phyloP scores from a whole-genome alignment of 2,329 filamentous ascomycete genomes.

The Aspergillus viridinutans region DNA sequence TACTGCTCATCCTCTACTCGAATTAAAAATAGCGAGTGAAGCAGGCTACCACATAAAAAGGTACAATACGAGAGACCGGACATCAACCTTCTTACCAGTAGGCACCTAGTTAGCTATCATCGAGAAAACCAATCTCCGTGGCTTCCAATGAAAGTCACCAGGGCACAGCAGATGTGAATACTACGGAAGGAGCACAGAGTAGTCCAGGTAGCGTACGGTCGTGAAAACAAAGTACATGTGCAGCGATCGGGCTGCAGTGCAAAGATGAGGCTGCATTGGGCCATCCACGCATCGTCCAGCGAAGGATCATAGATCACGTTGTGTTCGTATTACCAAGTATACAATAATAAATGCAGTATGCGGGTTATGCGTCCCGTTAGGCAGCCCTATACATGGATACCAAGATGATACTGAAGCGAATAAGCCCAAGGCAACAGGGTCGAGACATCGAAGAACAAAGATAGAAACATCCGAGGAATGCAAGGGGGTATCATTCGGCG shows the following conservation, averaged over 20 bases:
- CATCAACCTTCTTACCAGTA: too few relatives aligned
- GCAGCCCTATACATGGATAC: not conserved
- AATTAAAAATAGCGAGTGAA: not conserved
- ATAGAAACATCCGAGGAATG: too few relatives aligned
- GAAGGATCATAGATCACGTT: not conserved
- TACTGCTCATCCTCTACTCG: not conserved
- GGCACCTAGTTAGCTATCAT: too few relatives aligned
- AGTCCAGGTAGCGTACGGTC: not conserved
- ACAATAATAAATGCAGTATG: not conserved
- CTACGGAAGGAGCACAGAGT: not conserved
- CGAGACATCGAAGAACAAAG: too few relatives aligned
- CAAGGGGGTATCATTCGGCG: not conserved
- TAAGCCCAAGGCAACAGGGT: not conserved
- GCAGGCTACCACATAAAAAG: not conserved
- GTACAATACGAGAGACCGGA: not conserved
- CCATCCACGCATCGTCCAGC: not conserved
- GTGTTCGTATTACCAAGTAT: not conserved
- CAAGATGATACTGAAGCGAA: not conserved
- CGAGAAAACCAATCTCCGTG: too few relatives aligned
- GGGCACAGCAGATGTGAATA: not conserved
- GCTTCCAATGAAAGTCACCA: not conserved
- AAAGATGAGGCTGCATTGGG: conserved; percentile 14
- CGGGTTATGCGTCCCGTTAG: not conserved
- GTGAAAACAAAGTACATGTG: not conserved
- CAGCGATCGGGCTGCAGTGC: conserved; percentile 10